Base-by-base conservation (phyloP, 148 eudicot genomes). In the Hydrangea macrophylla region DNA sequence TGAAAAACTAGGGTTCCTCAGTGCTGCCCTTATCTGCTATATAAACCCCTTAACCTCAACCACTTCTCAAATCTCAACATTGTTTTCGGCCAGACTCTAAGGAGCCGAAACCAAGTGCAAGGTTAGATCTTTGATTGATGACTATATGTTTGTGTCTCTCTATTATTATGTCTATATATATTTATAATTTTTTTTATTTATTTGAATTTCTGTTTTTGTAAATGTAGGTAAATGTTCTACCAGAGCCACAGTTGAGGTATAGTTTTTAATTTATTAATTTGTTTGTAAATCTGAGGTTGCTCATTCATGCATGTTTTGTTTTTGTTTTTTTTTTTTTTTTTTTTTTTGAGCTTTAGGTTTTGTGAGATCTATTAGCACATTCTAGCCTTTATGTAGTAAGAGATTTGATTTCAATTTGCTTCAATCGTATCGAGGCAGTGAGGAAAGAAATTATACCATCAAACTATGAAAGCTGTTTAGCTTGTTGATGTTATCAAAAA, bases 401-500 rank as follows among this genome's bases (percentile, higher is more conserved):
- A 48, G 53, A 48, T 48, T 48, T 48, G 53, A n/a, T 48, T 48
- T 42, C 1, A 10, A 11, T 42, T 13, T 42, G 11, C 18, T 48
- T 17, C 53, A 48, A 48, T 55, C 24, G 9, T 25, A 2, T 32
- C 18, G 24, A 58, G 62, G 62, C 62, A 32, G 22, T 58, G 62
- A 58, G 18, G 62, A 58, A 1, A 2, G 17, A 13, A 58, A 32
- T 17, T 58, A 58, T 58, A 58, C 62, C 62, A 58, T 58, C 62
- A 58, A 58, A 58, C 62, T 31, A 58, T 58, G 62, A 58, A 31
- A 58, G 62, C 62, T 31, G 20, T 6, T 4, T 6, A 58, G 62
- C 62, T 58, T 31, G 62, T 58, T 58, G 62, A 58, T 58, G 56
- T 53, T n/a, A n/a, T n/a, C 12, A 5, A 53, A 53, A 2, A 53